Evolutionary conservation across 2,329 filamentous ascomycete species (phyloP).

Genomic region (Ophiocordyceps camponoti-floridani): DNA sequence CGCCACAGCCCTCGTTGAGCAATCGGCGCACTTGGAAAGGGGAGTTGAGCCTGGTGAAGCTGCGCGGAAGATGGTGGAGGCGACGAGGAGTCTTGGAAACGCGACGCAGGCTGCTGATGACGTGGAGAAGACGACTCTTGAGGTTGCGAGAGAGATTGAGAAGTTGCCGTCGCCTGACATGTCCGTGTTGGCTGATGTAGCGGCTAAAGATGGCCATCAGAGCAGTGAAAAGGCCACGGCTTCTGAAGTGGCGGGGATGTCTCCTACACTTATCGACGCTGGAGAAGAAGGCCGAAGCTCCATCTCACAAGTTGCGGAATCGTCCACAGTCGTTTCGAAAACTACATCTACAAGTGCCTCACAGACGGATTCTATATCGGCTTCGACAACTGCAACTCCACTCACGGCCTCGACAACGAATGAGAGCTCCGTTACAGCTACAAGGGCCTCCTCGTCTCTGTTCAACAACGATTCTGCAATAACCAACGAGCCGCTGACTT

Average conservation of each 20-base stretch:
- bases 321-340: no score
- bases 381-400: no score
- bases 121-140: background rate
- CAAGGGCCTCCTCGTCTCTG: background rate
- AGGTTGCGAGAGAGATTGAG: background rate
- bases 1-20: background rate
- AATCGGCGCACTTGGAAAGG: background rate
- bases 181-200: background rate
- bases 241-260: no score
- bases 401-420: no score
- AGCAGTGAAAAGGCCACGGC: background rate
- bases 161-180: background rate
- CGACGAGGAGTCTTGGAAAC: background rate
- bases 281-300: no score
- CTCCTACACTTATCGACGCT: no score
- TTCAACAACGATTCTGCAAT: background rate
- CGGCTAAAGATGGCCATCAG: background rate
- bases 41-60: background rate
- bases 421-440: no score
- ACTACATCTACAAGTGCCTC: no score
- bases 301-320: no score
- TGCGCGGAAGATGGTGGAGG: background rate
- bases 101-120: background rate
- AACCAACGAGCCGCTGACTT: background rate
- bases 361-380: no score